Evolutionary conservation across 495 filamentous ascomycete genomes (phyloP).

Genomic region (Parathielavia appendiculata): DNA sequence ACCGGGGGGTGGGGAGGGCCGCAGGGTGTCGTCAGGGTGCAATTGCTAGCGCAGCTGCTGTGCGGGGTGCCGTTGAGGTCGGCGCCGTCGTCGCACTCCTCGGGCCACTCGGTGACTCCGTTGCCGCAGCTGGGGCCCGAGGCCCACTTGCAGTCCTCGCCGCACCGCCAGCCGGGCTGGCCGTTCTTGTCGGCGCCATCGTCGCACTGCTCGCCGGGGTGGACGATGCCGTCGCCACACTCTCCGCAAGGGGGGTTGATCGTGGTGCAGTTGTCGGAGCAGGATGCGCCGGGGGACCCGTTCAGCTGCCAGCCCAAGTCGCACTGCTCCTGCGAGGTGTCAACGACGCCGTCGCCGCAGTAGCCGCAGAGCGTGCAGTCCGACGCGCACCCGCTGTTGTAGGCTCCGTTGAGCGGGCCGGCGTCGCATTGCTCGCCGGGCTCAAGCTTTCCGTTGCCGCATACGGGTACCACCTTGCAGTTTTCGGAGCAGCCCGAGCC

Average conservation of each 20-base stretch:
- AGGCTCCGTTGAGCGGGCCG: conserved; percentile 16
- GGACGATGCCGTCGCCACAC: conserved; percentile 20
- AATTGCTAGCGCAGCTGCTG: conserved; percentile 13
- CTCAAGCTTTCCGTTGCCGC: conserved; percentile 21
- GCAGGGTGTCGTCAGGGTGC: conserved; percentile 17
- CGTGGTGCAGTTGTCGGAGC: conserved; percentile 18
- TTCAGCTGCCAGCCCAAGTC: conserved; percentile 22
- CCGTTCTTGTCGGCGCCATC: conserved; percentile 18
- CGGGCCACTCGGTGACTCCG: conserved; percentile 19
- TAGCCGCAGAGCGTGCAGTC: conserved; percentile 23
- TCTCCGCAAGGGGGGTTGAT: conserved; percentile 9
- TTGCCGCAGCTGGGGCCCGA: conserved; percentile 15
- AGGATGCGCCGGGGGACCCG: conserved; percentile 16
- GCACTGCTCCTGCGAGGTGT: conserved; percentile 17
- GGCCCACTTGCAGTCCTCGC: conserved; percentile 16
- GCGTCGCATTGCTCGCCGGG: conserved; percentile 23
- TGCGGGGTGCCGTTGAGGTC: conserved; percentile 18
- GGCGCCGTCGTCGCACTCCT: conserved; percentile 24
- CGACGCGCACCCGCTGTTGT: conserved; percentile 20
- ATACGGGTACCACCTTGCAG: conserved; percentile 15
- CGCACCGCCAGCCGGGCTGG: conserved; percentile 11
- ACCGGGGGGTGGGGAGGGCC: conserved; percentile 15
- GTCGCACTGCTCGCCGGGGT: conserved; percentile 24
- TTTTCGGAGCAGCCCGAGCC: conserved; percentile 14
- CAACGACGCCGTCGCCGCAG: conserved; percentile 23